Base-by-base conservation (phyloP, 306 rosid genomes). In the Ceratonia siliqua region DNA sequence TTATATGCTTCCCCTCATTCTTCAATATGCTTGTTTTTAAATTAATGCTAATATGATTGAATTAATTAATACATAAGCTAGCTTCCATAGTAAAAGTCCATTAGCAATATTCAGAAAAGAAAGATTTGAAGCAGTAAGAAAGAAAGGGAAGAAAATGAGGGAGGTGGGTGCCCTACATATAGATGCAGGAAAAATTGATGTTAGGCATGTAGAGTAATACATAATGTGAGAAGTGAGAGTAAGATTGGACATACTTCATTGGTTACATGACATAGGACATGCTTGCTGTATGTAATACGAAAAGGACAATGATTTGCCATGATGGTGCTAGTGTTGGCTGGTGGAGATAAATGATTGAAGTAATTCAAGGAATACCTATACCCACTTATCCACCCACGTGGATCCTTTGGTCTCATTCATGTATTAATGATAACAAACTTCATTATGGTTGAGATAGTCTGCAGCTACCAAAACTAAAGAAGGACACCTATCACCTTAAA, bases 271-370 rank as follows among this genome's bases (percentile, higher is more conserved):
- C 66, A 72, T 14, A 53, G 78, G 79, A 84, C 84, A 79, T 35
- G 18, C 45, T 76, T 66, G 62, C 33, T 83, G 30, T 49, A 79
- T 80, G 84, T 76, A 69, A 74, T 75, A 65, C 80, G 32, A 54
- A 80, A 84, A 77, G 85, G 62, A 84, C 87, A 74, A 74, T 74
- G 62, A 74, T 74, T 36, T 13, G 61, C 24, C 59, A 59, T 73
- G n/a, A 32, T 59, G 50, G 21, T 5, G 0, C n/a, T n/a, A n/a
- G 21, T 20, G 61, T 73, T 73, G 46, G 46, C 18, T 14, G 43
- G 38, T 59, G 12, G 24, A 30, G 36, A 30, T 21, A 30, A 73
- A 73, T 59, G 68, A 59, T 59, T 43, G 36, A 73, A 25, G 17
- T 21, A 14, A 1, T 9, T 20, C 7, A 59, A 57, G 69, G 38